Percentiles rank a stretch among this genome's conserved stretches.
These are phyloP conservation scores for Aspergillus pseudoviridinutans DNA, from an alignment of 2,329 filamentous ascomycete species.

Conservation along the genomic window DNA sequence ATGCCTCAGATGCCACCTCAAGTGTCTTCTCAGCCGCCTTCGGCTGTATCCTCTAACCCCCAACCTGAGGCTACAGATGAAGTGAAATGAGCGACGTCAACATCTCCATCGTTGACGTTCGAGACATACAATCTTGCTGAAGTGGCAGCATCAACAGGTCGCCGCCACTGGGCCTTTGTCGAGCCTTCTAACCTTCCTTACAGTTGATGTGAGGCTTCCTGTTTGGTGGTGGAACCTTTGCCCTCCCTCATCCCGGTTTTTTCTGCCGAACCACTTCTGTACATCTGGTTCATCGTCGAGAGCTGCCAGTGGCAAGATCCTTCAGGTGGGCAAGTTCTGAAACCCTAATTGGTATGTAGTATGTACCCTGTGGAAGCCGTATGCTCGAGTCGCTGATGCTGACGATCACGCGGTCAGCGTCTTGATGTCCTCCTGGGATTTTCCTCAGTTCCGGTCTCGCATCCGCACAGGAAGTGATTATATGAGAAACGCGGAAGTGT, in stretches of 20 bases:
- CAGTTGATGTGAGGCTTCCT: slow-evolving; percentile 1
- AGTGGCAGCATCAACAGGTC: slow-evolving; percentile 1
- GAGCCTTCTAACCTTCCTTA: slow-evolving; percentile 4
- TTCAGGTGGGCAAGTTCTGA: not conserved
- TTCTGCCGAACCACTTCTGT: not conserved
- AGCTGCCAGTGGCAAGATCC: not conserved
- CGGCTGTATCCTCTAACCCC: slow-evolving; percentile 30
- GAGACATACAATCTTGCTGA: slow-evolving; percentile 5
- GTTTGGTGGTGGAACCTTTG: not conserved
- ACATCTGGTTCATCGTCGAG: not conserved
- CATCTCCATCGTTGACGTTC: not conserved
- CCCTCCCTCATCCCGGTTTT: not conserved
- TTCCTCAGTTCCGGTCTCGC: not conserved
- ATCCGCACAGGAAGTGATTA: not conserved
- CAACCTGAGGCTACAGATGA: slow-evolving; percentile 46
- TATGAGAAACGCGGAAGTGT: not conserved
- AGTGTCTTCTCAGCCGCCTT: slow-evolving; percentile 36
- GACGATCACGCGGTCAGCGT: not conserved
- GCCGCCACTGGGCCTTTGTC: slow-evolving; percentile 2
- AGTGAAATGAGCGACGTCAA: slow-evolving; percentile 41
- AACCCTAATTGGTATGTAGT: not conserved
- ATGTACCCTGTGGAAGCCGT: not conserved
- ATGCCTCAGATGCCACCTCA: slow-evolving; percentile 43
- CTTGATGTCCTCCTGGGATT: not conserved
- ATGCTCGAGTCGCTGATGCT: not conserved